phyloP scores from a whole-genome alignment of 495 filamentous ascomycete genomes.

The Clavariopsis aquatica region DNA sequence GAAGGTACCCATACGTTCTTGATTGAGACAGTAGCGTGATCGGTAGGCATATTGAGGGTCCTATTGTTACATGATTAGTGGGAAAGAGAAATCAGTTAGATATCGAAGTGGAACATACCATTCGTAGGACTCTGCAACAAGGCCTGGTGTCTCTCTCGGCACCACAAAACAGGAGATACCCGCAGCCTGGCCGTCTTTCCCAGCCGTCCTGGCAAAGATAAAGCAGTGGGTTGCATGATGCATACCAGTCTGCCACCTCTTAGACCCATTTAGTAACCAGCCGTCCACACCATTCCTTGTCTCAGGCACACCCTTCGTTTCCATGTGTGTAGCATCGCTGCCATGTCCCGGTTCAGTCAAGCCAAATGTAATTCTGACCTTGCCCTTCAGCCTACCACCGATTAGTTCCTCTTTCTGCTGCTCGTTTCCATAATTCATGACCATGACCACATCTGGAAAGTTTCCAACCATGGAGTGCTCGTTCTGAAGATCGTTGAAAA shows the following conservation, averaged over 20 bases:
- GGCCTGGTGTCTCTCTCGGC: constrained; percentile 49
- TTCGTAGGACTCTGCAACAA: constrained; percentile 56
- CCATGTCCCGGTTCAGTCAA: constrained; percentile 63
- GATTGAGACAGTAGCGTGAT: constrained; percentile 58
- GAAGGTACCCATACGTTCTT: constrained; percentile 53
- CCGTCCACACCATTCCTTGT: constrained; percentile 45
- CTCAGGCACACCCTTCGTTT: constrained; percentile 49
- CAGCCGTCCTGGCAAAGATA: constrained; percentile 58
- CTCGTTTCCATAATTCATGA: constrained; percentile 55
- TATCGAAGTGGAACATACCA: constrained; percentile 43
- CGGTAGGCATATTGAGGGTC: constrained; percentile 65
- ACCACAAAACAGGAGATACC: constrained; percentile 63
- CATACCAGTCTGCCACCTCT: constrained; percentile 65
- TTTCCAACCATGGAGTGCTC: constrained; percentile 62
- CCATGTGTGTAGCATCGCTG: constrained; percentile 61
- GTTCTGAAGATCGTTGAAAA: constrained; percentile 64
- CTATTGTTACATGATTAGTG: constrained; percentile 2
- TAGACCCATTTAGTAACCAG: constrained; percentile 56
- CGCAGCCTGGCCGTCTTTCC: constrained; percentile 48
- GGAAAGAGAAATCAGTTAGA: neutral
- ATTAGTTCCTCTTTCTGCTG: constrained; percentile 56
- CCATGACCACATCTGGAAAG: constrained; percentile 60
- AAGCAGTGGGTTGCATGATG: constrained; percentile 60
- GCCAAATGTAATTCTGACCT: constrained; percentile 58
- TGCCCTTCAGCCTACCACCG: constrained; percentile 50